Conservation (phyloP, 768 basidiomycete genomes). For the Suillus tomentosus region DNA sequence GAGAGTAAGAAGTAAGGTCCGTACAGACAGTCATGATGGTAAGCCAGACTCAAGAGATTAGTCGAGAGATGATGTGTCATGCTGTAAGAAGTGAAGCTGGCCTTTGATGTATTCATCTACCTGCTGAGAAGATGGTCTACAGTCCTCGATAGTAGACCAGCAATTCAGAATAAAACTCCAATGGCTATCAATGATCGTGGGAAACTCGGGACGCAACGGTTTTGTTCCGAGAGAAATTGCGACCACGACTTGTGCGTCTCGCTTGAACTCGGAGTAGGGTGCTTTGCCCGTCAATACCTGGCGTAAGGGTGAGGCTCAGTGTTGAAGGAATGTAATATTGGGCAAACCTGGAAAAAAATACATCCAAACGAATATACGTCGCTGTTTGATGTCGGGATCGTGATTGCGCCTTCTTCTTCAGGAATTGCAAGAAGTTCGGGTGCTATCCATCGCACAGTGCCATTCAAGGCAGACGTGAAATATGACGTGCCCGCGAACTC, state of each 20-base stretch:
- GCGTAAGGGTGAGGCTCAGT: background rate
- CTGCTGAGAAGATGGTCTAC: constrained; percentile 3
- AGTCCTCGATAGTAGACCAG: constrained; percentile 24
- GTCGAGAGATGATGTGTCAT: no score
- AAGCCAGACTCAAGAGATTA: background rate
- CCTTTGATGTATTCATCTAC: constrained; percentile 34
- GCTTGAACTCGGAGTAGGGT: constrained; percentile 13
- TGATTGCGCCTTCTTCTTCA: constrained; percentile 12
- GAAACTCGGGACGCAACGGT: constrained; percentile 7
- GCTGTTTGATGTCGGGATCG: constrained; percentile 26
- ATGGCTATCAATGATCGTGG: constrained; percentile 1
- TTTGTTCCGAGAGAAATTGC: constrained; percentile 12
- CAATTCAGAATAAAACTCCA: constrained; percentile 16
- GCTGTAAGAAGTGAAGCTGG: background rate
- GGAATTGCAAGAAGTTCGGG: constrained; percentile 37
- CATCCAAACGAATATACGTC: constrained; percentile 47
- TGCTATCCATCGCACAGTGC: constrained; percentile 10
- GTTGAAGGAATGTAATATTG: background rate
- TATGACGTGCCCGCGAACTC: constrained; percentile 17
- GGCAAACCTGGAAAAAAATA: constrained; percentile 15
- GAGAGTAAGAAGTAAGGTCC: background rate
- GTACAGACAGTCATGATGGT: background rate
- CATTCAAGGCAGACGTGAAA: constrained; percentile 8
- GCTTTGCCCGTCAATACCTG: constrained; percentile 11
- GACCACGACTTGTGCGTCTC: constrained; percentile 15